These are phyloP conservation scores for Scheffersomyces lignosus DNA, from an alignment of 805 yeast species.

Conservation along the genomic window DNA sequence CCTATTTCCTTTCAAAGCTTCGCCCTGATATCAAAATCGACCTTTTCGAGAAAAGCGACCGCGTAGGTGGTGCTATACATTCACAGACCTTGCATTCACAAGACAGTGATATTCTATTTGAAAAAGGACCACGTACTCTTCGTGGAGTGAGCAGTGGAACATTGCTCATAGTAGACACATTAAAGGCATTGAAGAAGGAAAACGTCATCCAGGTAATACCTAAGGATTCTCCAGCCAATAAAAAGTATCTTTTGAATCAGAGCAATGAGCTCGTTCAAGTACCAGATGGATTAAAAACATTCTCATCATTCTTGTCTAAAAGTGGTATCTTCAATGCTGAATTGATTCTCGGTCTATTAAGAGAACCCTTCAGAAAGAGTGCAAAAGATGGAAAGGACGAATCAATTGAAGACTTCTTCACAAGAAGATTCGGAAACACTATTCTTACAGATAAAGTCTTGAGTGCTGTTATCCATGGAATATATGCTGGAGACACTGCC, in stretches of 20 bases:
- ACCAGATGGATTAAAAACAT: conserved; percentile 43
- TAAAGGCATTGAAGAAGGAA: conserved; percentile 47
- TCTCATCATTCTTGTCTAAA: conserved; percentile 28
- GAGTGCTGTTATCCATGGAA: conserved; percentile 85
- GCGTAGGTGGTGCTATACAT: conserved; percentile 81
- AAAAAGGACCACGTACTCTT: conserved; percentile 90
- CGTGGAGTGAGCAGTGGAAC: conserved; percentile 84
- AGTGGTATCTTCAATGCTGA: conserved; percentile 46
- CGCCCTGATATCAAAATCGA: conserved; percentile 75
- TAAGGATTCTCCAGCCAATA: conserved; percentile 61
- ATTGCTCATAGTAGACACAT: conserved; percentile 60
- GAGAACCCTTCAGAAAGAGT: conserved; percentile 49
- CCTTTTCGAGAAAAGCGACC: conserved; percentile 53
- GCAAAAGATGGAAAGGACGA: conserved; percentile 51
- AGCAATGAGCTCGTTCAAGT: conserved; percentile 51
- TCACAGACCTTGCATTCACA: conserved; percentile 36
- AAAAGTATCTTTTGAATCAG: conserved; percentile 60
- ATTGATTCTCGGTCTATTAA: conserved; percentile 42
- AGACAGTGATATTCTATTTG: conserved; percentile 44
- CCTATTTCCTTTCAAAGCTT: conserved; percentile 64
- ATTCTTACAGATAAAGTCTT: conserved; percentile 55
- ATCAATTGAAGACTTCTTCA: conserved; percentile 63
- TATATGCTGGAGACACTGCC: conserved; percentile 74
- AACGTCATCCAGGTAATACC: conserved; percentile 61
- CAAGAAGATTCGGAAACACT: conserved; percentile 64